Base-by-base conservation (phyloP, 176 grass and related monocot genomes). In the Ensete ventricosum region DNA sequence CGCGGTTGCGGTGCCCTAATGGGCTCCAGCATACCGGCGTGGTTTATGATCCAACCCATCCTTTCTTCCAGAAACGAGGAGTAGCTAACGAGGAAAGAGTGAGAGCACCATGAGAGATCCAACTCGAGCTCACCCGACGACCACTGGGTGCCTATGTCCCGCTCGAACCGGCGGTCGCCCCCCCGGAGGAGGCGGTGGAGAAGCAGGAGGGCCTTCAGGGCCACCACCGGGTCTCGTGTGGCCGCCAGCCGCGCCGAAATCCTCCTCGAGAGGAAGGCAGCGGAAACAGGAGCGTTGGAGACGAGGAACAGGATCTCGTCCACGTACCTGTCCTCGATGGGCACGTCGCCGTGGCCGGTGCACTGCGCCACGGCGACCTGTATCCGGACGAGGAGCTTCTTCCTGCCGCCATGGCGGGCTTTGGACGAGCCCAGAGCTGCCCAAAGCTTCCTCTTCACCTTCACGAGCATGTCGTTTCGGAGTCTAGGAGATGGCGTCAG, bases 231-330 rank as follows among this genome's bases (percentile, higher is more conserved):
- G 27, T 86, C 75, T 17, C 85, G 73, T 7, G 85, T 81, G 8
- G 78, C 55, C 57, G 90, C 87, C 11, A 92, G 80, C 27, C 82
- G 73, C 9, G 71, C 76, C 19, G 93, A 86, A 59, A 96, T 92
- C 81, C 87, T 86, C 53, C 83, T 86, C 0, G 87, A 88, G 29
- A 96, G 89, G 82, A 96, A 92, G 55, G 87, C 87, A 79, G 92
- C 86, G 6, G 85, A 86, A 9, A 90, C 85, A 0, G 90, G 90
- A 3, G 90, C 73, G 78, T 97, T 97, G 50, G 93, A 96, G 43
- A 96, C 89, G 67, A 97, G 67, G 70, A 92, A 92, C 29, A 92
- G 83, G 74, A 96, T 89, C 82, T 96, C 92, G 14, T 92, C 83
- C n/a, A 96, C 89, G 72, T 88, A 88, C 13, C 81, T 81, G 50